Evolutionary conservation across 1,139 yeast species (phyloP), one percentile per base, ranked within the genome.

Genomic region (Geotrichum armillariae): DNA sequence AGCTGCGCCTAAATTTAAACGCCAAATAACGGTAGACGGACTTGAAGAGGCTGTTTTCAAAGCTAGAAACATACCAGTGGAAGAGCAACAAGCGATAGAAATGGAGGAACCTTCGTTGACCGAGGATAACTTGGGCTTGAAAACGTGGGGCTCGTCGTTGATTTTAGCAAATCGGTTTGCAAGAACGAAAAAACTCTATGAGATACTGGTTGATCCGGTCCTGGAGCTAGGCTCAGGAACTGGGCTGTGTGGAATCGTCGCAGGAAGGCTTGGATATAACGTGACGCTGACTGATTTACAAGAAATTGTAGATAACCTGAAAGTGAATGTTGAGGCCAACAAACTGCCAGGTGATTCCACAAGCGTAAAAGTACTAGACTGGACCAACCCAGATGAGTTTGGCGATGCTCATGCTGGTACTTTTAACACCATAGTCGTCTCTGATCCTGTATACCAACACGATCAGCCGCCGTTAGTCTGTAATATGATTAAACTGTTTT

Each of bases 111-210:
- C 98, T 0, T 82, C 95, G 0, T 70, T 93, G 54, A 88, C 96
- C 0, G 80, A 81, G 45, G 99, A 93, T 65, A 86, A 85, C 56
- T 70, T 93, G 29, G 99, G 99, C 0, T 75, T 89, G 64, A 90
- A 91, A 58, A 93, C 99, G 0, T 93, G 99, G 99, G 99, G 98
- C 0, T 85, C 97, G 0, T 82, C 97, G 0, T 70, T 87, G 29
- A 75, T 88, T 1, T 69, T 93, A 18, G 77, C 94, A 1, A 77
- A 80, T 47, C 68, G 83, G 42, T 63, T 86, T 5, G 68, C 74
- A 1, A 48, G n/a, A n/a, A n/a, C n/a, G n/a, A n/a, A 58, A 2
- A 62, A 64, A 8, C 62, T 59, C 42, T 27, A 54, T 57, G 41
- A 38, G n/a, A 20, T 42, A 25, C 29, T 25, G 22, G 16, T 59